Base-by-base conservation (phyloP, 1,284 basidiomycete genomes). In the Ganoderma resinaceum region DNA sequence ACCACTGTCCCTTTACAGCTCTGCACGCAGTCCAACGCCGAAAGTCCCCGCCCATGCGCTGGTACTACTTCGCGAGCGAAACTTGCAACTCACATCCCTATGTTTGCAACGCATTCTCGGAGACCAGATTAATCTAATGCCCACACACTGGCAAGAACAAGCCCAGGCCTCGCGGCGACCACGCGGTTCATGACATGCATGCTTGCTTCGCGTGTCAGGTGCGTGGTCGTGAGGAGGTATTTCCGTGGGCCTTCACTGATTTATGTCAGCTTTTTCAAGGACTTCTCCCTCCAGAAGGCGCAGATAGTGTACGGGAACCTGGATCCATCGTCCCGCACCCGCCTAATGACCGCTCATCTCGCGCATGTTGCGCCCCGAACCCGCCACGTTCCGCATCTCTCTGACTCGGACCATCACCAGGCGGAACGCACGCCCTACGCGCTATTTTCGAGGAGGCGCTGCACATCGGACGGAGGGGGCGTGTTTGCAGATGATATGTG, bases 401-500 rank as follows among this genome's bases (percentile, higher is more conserved):
- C 62, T 26, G 23, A 14, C 46, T 49, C 46, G 23, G 33, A 46
- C 59, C 67, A 68, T 68, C 67, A 68, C 26, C 67, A 65, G 67
- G 63, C 62, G 67, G 63, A 61, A 57, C 42, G 59, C 67, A 68
- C 67, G 59, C 63, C 29, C 18, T 42, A 20, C 63, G 67, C 63
- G 67, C 63, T 63, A 53, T 62, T 65, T 53, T 61, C 63, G 58
- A 59, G 63, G 42, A 42, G 66, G 62, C 62, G 52, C 59, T 65
- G 67, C 67, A 65, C 57, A 53, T n/a, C 62, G 66, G 65, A 63
- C 53, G 67, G 67, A 68, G 59, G 60, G 49, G 29, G 67, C 67
- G 67, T 68, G 67, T 61, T 60, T 55, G 66, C 29, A 37, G 31
- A 49, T 63, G 37, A 65, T 68, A 68, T 68, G 59, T 68, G n/a